These are phyloP conservation scores for Hypoxylon cercidicola DNA, from an alignment of 495 filamentous ascomycete species.

Conservation along the genomic window DNA sequence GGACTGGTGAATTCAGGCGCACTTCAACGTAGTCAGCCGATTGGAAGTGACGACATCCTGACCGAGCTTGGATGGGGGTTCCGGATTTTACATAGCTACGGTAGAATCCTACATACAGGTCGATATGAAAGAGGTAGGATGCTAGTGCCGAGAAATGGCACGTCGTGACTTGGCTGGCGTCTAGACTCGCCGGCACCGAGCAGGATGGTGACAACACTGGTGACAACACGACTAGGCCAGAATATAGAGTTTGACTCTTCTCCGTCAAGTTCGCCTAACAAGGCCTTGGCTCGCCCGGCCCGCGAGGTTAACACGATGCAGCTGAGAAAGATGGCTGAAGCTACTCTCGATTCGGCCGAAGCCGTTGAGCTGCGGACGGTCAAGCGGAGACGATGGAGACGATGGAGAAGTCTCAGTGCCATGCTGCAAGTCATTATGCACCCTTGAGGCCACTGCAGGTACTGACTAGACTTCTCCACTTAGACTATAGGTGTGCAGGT, in stretches of 20 bases:
- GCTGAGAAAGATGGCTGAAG: constrained; percentile 3
- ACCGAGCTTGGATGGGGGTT: not conserved
- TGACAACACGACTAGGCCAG: not conserved
- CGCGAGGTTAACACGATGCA: constrained; percentile 6
- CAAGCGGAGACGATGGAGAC: constrained; percentile 9
- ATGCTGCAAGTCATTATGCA: constrained; percentile 37
- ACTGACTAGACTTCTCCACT: constrained; percentile 20
- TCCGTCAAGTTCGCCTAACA: constrained; percentile 2
- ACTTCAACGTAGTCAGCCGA: not conserved
- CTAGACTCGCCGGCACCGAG: constrained; percentile 17
- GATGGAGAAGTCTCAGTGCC: constrained; percentile 4
- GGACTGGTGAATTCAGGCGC: not conserved
- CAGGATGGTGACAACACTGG: constrained; percentile 1
- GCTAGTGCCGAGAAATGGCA: not conserved
- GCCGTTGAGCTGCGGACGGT: constrained; percentile 2
- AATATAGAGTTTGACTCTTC: not conserved
- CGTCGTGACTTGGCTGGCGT: constrained; percentile 5
- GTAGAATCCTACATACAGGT: no score
- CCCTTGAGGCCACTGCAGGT: constrained; percentile 8
- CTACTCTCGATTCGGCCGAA: constrained; percentile 13
- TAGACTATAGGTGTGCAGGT: constrained; percentile 15
- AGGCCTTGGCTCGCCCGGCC: not conserved
- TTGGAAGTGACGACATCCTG: constrained; percentile 6
- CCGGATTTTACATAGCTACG: not conserved
- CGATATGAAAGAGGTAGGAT: constrained; percentile 3